Evolutionary conservation across 2,329 filamentous ascomycete genomes (phyloP).

Genomic region (Cercospora sojina): DNA sequence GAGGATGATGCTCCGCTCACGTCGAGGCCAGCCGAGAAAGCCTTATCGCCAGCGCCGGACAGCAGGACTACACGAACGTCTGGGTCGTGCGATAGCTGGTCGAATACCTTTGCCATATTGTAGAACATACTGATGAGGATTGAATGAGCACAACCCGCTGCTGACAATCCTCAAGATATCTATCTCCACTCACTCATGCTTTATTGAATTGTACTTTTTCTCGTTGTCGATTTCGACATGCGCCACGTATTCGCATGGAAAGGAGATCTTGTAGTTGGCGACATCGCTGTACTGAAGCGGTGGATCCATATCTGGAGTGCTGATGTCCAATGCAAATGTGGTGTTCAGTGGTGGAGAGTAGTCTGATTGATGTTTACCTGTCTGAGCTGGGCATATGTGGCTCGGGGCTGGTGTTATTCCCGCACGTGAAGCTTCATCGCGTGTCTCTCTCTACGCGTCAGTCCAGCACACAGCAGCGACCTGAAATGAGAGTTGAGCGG

Average conservation of each 20-base stretch:
- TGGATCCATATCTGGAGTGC: background rate
- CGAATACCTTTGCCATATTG: conserved; percentile 71
- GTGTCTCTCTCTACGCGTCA: background rate
- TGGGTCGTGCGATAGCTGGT: conserved; percentile 67
- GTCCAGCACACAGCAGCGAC: background rate
- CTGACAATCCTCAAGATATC: background rate
- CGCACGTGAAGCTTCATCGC: background rate
- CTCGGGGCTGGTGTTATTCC: background rate
- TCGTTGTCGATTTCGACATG: background rate
- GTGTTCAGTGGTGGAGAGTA: background rate
- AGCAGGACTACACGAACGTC: conserved; percentile 74
- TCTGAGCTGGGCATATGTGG: background rate
- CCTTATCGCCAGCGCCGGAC: conserved; percentile 73
- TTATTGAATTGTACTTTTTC: background rate
- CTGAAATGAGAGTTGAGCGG: background rate
- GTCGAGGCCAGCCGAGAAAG: conserved; percentile 80
- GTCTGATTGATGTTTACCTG: background rate
- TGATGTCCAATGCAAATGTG: background rate
- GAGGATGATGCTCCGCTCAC: conserved; percentile 28
- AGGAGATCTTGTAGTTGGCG: conserved; percentile 26
- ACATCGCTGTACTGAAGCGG: background rate
- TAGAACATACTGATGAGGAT: conserved; percentile 66
- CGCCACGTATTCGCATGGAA: background rate
- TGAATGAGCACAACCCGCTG: background rate
- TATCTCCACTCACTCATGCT: background rate